A percentile compares a stretch with the other conserved stretches of the same genome.
Conservation (phyloP, 179 eudicot genomes). For the Heliamphora pulchella region DNA sequence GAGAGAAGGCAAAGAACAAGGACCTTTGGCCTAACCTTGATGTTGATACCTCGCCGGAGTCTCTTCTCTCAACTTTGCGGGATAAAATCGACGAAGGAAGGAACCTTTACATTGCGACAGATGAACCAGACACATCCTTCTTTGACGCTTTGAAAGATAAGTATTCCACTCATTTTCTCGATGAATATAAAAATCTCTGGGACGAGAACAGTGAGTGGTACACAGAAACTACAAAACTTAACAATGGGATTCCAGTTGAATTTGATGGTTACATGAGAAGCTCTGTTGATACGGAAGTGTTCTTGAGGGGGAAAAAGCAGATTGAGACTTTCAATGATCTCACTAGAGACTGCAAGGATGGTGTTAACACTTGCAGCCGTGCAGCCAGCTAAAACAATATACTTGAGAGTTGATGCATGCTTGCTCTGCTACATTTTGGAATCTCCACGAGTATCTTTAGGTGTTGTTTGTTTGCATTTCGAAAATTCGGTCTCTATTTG, state of each 20-base stretch:
- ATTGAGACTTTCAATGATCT: conserved; percentile 89
- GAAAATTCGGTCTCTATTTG: not conserved
- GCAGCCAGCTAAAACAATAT: conserved; percentile 23
- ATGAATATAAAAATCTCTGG: conserved; percentile 82
- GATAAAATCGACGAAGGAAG: conserved; percentile 84
- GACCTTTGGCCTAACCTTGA: conserved; percentile 90
- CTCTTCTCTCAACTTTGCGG: conserved; percentile 50
- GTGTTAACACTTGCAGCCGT: conserved; percentile 67
- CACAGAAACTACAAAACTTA: conserved; percentile 62
- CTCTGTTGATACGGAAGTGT: conserved; percentile 88
- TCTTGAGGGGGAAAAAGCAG: conserved; percentile 88
- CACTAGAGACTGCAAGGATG: conserved; percentile 90
- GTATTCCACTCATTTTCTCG: conserved; percentile 76
- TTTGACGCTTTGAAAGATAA: conserved; percentile 87
- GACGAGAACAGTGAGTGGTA: conserved; percentile 78
- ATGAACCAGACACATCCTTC: conserved; percentile 58
- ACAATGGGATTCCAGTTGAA: conserved; percentile 63
- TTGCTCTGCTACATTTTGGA: not conserved
- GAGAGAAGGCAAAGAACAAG: conserved; percentile 70
- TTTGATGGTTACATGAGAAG: conserved; percentile 95
- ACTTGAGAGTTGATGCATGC: not conserved
- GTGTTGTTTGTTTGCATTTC: not conserved
- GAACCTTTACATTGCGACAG: conserved; percentile 69
- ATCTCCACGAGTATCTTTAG: conserved; percentile 4
- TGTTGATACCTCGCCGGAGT: conserved; percentile 68